Evolutionary conservation across 495 filamentous ascomycete genomes (phyloP), one percentile per base, ranked within the genome.

Genomic region (Bathelium albidoporum): DNA sequence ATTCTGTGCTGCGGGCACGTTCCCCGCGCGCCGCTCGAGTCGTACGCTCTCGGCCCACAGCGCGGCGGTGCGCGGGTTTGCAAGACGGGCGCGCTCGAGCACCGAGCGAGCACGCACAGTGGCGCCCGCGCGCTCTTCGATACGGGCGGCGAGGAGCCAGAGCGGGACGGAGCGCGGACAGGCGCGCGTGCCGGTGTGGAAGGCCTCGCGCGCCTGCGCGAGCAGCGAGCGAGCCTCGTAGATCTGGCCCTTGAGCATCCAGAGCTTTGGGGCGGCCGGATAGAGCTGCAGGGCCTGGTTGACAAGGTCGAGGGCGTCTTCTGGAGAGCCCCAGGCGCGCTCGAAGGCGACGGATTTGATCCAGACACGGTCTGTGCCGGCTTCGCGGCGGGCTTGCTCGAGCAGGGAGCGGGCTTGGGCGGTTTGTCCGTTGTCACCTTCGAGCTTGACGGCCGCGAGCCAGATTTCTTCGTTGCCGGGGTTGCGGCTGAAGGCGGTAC

Each of bases 231-330:
- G 82, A 18, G 83, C 77, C 68, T 96, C 89, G 81, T 97, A 99
- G 65, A 97, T 90, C 68, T 99, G 94, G 2, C 95, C 94, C 76
- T 97, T 99, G 79, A 96, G 90, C 89, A 96, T 96, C 87, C 91
- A 96, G 12, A 99, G 82, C 73, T 97, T 97, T 61, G 89, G 85
- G 1, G 87, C 83, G 58, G 84, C 83, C 12, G 95, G 93, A 74
- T 94, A 97, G n/a, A 89, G 78, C 61, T 90, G 86, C 0, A 99
- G 80, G 31, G 87, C 95, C 70, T 96, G 84, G 68, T 87, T 90
- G 65, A 90, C 91, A 7, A 97, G 84, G 66, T 95, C 85, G 2
- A 99, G 79, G 0, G 93, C 89, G 0, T 85, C 86, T 39, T 94
- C 87, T 44, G 80, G 79, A 39, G 87, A 87, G 16, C 89, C 79